A percentile compares a stretch with the other conserved stretches of the same genome.
These are phyloP conservation scores for Byssothecium circinans DNA, from an alignment of 2,329 filamentous ascomycete species.

Conservation along the genomic window DNA sequence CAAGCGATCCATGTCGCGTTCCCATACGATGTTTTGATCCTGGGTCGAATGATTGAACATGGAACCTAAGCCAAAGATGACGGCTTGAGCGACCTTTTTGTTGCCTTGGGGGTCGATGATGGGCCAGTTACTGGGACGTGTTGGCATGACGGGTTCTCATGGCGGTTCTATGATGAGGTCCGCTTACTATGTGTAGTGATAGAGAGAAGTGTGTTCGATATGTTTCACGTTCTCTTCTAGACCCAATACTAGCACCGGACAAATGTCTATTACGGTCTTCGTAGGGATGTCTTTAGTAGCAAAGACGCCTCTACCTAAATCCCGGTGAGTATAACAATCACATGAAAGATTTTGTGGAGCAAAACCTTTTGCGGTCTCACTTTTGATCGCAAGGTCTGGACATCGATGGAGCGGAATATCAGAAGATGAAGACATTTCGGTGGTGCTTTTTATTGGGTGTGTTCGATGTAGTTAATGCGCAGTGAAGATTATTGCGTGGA, in stretches of 20 bases:
- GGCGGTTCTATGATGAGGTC: no score
- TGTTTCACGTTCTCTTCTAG: constrained; percentile 52
- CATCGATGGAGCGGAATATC: constrained; percentile 45
- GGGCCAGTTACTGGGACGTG: constrained; percentile 49
- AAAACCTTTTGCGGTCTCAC: constrained; percentile 56
- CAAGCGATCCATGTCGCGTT: constrained; percentile 49
- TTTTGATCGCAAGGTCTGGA: constrained; percentile 47
- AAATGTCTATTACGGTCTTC: constrained; percentile 55
- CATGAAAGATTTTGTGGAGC: constrained; percentile 1
- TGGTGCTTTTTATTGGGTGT: no score
- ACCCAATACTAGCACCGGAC: constrained; percentile 55
- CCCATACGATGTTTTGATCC: constrained; percentile 60
- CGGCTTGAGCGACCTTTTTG: constrained; percentile 50
- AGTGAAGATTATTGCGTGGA: no score
- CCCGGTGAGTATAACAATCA: neutral
- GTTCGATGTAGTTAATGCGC: no score
- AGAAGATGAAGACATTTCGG: neutral
- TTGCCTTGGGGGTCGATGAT: constrained; percentile 23
- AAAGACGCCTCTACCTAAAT: constrained; percentile 57
- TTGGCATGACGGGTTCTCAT: constrained; percentile 1
- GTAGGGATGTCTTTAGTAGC: constrained; percentile 50
- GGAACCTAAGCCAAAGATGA: constrained; percentile 58
- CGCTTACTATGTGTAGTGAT: constrained; percentile 60
- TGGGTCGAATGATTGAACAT: constrained; percentile 61
- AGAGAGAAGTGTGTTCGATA: constrained; percentile 54